Evolutionary conservation across 2,329 filamentous ascomycete species (phyloP).

Genomic region (Cladophialophora yegresii): DNA sequence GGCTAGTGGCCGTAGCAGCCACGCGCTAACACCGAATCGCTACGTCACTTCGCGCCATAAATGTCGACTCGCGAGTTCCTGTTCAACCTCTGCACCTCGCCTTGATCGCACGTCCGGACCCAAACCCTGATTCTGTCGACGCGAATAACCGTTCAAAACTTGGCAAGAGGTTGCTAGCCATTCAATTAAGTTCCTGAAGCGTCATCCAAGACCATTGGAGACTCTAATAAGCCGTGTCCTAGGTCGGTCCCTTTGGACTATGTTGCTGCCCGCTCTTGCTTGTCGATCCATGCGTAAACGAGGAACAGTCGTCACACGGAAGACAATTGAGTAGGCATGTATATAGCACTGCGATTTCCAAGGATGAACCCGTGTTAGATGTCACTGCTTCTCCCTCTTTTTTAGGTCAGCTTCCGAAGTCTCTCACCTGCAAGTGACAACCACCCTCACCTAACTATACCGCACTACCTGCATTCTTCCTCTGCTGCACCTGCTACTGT

Average conservation of each 20-base stretch:
- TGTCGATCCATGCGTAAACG: neutral
- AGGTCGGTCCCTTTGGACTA: neutral
- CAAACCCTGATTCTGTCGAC: constrained; percentile 10
- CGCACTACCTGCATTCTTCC: neutral
- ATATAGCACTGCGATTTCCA: neutral
- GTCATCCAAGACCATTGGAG: constrained; percentile 6
- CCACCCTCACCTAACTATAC: neutral
- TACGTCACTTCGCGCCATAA: constrained; percentile 6
- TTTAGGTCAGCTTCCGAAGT: neutral
- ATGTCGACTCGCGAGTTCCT: constrained; percentile 7
- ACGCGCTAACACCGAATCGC: neutral
- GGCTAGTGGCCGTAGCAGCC: neutral
- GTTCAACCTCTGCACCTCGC: neutral
- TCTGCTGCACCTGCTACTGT: neutral
- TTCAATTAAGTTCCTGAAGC: neutral
- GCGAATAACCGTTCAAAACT: neutral
- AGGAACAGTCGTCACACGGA: neutral
- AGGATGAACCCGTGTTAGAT: neutral
- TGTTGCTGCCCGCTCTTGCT: neutral
- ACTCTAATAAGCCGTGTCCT: neutral
- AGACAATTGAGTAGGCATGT: neutral
- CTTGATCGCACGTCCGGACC: neutral
- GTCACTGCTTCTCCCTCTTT: neutral
- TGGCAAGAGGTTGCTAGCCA: constrained; percentile 6
- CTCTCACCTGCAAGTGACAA: neutral